phyloP scores from a whole-genome alignment of 169 alveolate species.

The Cryptosporidium sp. region DNA sequence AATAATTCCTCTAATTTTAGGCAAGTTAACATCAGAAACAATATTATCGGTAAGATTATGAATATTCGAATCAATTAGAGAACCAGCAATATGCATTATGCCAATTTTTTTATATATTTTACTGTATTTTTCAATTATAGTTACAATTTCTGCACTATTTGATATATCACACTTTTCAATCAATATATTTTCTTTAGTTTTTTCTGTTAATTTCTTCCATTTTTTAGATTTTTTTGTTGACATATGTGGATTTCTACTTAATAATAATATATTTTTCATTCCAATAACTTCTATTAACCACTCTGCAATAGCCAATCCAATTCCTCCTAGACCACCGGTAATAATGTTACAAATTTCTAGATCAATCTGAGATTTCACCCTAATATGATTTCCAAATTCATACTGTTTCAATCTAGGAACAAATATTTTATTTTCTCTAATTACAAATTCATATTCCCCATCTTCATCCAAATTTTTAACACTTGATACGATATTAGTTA shows the following conservation, averaged over 20 bases:
- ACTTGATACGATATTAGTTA: not conserved
- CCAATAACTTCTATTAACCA: constrained; percentile 81
- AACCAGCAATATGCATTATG: constrained; percentile 56
- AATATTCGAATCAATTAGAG: constrained; percentile 40
- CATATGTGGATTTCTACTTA: constrained; percentile 44
- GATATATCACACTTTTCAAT: constrained; percentile 58
- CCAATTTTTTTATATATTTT: constrained; percentile 48
- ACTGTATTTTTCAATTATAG: constrained; percentile 6
- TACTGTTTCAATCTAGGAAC: constrained; percentile 41
- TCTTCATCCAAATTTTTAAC: not conserved
- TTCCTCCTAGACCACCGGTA: constrained; percentile 82
- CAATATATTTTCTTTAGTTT: constrained; percentile 3
- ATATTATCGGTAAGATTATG: constrained; percentile 13
- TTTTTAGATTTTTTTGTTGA: constrained; percentile 41
- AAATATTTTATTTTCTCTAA: constrained; percentile 26
- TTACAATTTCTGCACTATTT: not conserved
- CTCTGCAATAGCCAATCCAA: constrained; percentile 79
- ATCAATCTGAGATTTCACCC: not conserved
- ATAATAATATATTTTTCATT: constrained; percentile 71
- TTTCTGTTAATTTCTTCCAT: constrained; percentile 16
- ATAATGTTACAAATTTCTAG: constrained; percentile 68
- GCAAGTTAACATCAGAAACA: constrained; percentile 5
- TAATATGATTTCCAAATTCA: not conserved
- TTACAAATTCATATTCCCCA: constrained; percentile 44
- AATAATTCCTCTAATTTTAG: constrained; percentile 42